Conservation (phyloP, 305 asterid genomes). For the Fraxinus nigra region DNA sequence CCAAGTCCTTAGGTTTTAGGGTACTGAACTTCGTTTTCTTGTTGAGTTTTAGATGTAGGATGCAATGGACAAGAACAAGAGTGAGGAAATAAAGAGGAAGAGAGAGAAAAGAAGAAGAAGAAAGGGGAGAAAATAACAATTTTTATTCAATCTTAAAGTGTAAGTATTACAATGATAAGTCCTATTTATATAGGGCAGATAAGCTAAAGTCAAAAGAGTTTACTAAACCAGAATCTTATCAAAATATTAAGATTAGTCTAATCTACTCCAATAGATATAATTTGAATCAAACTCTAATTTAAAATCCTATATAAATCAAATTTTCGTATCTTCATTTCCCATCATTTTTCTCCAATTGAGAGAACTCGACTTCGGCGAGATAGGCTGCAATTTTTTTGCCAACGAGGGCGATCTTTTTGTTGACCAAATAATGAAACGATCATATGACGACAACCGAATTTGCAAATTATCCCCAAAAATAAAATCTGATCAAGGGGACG, state of each 20-base stretch:
- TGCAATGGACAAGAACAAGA: background rate
- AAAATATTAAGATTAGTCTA: background rate
- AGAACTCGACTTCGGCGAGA: background rate
- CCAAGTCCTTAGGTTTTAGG: background rate
- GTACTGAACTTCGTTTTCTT: background rate
- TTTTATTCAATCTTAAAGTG: background rate
- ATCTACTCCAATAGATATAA: background rate
- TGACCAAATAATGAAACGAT: background rate
- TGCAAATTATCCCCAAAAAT: background rate
- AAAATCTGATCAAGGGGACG: background rate
- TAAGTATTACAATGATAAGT: background rate
- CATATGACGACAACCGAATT: background rate
- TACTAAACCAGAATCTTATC: no score
- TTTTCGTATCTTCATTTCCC: background rate
- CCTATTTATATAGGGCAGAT: background rate
- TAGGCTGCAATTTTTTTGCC: background rate
- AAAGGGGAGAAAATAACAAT: background rate
- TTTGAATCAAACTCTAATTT: background rate
- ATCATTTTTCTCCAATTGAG: background rate
- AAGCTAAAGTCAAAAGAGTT: background rate
- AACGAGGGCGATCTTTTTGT: background rate
- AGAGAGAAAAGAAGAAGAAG: background rate
- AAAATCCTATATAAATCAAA: background rate
- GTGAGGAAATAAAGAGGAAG: background rate
- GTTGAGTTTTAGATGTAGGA: background rate